Base-by-base conservation (phyloP, 2,329 filamentous ascomycete species). In the Aspergillus piperis region DNA sequence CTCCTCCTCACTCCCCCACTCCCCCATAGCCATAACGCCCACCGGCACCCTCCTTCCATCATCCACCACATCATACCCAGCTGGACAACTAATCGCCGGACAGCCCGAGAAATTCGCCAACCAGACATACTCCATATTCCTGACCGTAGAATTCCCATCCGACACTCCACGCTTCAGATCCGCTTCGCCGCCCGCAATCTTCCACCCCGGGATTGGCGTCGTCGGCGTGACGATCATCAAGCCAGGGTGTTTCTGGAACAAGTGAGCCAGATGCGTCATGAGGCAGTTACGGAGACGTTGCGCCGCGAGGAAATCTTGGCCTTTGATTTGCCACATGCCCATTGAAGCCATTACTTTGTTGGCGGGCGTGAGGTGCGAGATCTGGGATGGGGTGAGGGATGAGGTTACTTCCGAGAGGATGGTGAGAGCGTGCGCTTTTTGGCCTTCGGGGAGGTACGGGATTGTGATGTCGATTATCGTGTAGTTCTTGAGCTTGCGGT, bases 81-180 rank as follows among this genome's bases (percentile, higher is more conserved):
- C 87, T 0, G 93, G 92, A 38, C 86, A 87, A 49, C 82, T 87
- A 11, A 96, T 84, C 1, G 90, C 87, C 0, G 93, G 93, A 52
- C 88, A 88, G 0, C 93, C 93, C 0, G 83, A 86, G 67, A 92
- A 88, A 75, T 97, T 97, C 6, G 92, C 90, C 38, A 96, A 77
- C 84, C 90, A 96, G 15, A 90, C 87, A 76, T 91, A 96, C 74
- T 89, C 86, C 91, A 96, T 96, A 71, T 86, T 90, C 25, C 84
- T 81, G n/a, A 96, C 79, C 15, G 86, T 88, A 62, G 78, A 81
- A 72, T 95, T 92, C 0, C 83, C 88, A 73, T 97, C 89, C 39
- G 83, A 88, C 66, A 91, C 80, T 2, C 93, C 93, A 50, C 81
- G 77, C 7, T 71, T 66, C 4, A 87, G 72, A 69, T 92, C 87